Conservation (phyloP, 2,329 filamentous ascomycete species). For the Periconia sp. region DNA sequence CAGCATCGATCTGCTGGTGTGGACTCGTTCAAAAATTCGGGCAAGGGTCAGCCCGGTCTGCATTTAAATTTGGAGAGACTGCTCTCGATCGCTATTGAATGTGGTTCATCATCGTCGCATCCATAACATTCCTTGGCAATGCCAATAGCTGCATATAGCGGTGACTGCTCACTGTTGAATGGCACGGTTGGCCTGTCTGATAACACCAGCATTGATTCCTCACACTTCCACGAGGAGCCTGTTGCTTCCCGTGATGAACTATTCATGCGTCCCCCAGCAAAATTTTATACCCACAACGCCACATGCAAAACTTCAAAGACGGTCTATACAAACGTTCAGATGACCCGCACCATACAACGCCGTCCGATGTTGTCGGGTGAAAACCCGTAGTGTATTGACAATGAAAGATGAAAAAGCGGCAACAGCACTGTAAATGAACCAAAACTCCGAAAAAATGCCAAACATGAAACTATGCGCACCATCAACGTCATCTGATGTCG, state of each 20-base stretch:
- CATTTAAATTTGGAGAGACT: too few species aligned
- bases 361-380: neutral
- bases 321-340: neutral
- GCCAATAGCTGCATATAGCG: neutral
- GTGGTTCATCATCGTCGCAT: too few species aligned
- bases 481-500: slow-evolving; percentile 66
- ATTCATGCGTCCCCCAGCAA: neutral
- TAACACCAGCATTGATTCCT: neutral
- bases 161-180: neutral
- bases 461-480: neutral
- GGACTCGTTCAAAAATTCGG: too few species aligned
- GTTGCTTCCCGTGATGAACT: neutral
- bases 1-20: too few species aligned
- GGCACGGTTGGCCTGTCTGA: neutral
- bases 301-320: neutral
- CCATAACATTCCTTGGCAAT: too few species aligned
- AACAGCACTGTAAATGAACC: neutral
- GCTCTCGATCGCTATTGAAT: too few species aligned
- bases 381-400: neutral
- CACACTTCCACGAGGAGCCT: neutral
- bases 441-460: neutral
- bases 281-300: slow-evolving; percentile 1
- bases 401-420: neutral
- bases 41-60: too few species aligned
- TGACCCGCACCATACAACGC: neutral